These are phyloP conservation scores for Darksidea phi DNA, from an alignment of 495 filamentous ascomycete species.

Conservation along the genomic window DNA sequence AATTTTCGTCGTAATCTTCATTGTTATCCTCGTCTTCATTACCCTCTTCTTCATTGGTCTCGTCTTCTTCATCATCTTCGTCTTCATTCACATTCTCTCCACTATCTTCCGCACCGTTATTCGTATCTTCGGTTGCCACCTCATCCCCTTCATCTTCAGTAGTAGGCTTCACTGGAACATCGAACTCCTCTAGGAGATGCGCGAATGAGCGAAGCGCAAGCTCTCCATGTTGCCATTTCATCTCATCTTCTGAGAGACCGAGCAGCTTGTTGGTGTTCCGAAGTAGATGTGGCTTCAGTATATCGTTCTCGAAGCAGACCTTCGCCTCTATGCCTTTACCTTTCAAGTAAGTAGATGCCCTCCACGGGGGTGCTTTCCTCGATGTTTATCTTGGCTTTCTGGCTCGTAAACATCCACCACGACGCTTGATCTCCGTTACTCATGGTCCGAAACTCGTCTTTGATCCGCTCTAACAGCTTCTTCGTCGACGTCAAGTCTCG, in stretches of 20 bases:
- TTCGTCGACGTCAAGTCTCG: no score
- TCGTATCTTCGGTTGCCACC: neutral
- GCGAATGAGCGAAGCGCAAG: constrained; percentile 42
- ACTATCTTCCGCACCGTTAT: neutral
- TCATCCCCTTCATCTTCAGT: neutral
- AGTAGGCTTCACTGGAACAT: constrained; percentile 13
- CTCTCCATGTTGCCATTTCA: constrained; percentile 46
- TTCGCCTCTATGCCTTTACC: constrained; percentile 11
- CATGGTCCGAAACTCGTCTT: no score
- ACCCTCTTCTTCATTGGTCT: constrained; percentile 23
- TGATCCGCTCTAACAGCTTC: no score
- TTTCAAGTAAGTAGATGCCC: no score
- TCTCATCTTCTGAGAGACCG: constrained; percentile 41
- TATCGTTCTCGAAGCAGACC: constrained; percentile 41
- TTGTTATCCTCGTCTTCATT: constrained; percentile 18
- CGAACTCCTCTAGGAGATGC: constrained; percentile 34
- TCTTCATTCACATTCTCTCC: neutral
- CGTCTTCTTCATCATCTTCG: constrained; percentile 8
- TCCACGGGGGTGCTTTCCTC: no score
- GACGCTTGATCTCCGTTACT: no score
- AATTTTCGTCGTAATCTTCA: neutral
- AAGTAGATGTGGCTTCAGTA: constrained; percentile 42
- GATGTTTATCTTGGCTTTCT: no score
- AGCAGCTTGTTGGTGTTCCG: constrained; percentile 34
- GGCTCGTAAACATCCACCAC: no score